phyloP scores from a whole-genome alignment of 192 early-diverging fungal species.

The Coemansia interrupta region DNA sequence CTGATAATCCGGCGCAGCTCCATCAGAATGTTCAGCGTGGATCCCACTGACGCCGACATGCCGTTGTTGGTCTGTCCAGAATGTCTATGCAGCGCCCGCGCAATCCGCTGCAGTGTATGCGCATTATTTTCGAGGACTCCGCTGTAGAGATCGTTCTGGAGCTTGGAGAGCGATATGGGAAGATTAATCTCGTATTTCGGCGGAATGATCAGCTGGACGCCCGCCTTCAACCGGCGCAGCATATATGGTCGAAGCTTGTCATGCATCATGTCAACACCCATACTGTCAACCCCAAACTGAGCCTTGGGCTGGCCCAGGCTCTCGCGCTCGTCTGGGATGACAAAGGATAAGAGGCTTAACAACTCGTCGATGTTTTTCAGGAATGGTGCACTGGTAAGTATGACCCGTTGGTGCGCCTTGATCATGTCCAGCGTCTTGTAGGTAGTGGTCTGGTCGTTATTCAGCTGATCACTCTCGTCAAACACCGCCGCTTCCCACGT shows the following conservation, averaged over 20 bases:
- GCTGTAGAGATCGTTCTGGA: constrained; percentile 87
- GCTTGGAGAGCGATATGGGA: constrained; percentile 78
- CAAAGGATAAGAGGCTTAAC: constrained; percentile 76
- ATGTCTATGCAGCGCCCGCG: constrained; percentile 19
- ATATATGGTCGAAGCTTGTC: constrained; percentile 71
- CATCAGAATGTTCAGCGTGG: constrained; percentile 87
- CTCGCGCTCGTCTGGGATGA: constrained; percentile 76
- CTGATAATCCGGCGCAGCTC: constrained; percentile 93
- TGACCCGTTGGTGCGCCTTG: constrained; percentile 72
- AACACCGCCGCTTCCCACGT: constrained; percentile 87
- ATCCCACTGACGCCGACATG: constrained; percentile 35
- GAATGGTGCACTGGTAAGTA: constrained; percentile 97
- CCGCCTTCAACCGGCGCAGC: constrained; percentile 87
- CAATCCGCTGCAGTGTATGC: constrained; percentile 56
- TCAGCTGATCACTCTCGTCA: constrained; percentile 96
- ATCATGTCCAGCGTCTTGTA: constrained; percentile 79
- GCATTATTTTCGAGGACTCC: constrained; percentile 87
- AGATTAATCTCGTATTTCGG: constrained; percentile 90
- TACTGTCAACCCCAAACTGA: constrained; percentile 2
- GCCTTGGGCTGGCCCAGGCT: constrained; percentile 64
- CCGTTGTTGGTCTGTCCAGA: constrained; percentile 30
- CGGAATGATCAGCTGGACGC: constrained; percentile 87
- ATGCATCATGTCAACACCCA: constrained; percentile 73
- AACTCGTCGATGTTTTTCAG: constrained; percentile 93
- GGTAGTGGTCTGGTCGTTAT: constrained; percentile 84